Evolutionary conservation across 495 filamentous ascomycete species (phyloP).

Genomic region (Trichoderma gamsii): DNA sequence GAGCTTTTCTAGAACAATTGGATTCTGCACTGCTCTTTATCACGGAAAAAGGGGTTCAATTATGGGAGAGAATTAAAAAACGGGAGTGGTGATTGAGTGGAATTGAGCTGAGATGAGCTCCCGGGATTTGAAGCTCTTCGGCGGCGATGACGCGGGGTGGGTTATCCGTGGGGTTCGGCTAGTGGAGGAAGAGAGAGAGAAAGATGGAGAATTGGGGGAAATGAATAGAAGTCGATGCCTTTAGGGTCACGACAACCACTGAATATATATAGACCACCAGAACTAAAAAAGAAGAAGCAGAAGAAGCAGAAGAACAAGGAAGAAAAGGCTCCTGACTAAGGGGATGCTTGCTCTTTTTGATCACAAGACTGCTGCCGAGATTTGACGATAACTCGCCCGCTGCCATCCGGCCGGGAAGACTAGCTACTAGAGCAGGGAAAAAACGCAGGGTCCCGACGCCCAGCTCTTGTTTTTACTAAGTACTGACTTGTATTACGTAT

Average conservation of each 20-base stretch:
- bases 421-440: neutral
- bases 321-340: neutral
- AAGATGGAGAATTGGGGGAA: neutral
- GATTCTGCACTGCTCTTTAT: neutral
- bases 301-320: neutral
- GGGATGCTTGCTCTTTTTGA: neutral
- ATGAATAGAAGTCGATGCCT: neutral
- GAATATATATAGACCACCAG: neutral
- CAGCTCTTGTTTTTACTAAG: neutral
- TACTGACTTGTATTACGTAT: neutral
- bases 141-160: constrained; percentile 6
- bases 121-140: neutral
- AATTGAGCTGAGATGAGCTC: neutral
- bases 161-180: neutral
- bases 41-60: neutral
- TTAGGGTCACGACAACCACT: neutral
- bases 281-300: neutral
- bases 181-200: neutral
- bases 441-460: neutral
- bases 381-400: neutral
- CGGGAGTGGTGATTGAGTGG: neutral
- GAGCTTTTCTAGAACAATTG: neutral
- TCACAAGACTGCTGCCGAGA: constrained; percentile 6
- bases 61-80: neutral
- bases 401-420: constrained; percentile 9